These are phyloP conservation scores for Pythium biforme DNA, from an alignment of 352 stramenopile genomes.

Conservation along the genomic window DNA sequence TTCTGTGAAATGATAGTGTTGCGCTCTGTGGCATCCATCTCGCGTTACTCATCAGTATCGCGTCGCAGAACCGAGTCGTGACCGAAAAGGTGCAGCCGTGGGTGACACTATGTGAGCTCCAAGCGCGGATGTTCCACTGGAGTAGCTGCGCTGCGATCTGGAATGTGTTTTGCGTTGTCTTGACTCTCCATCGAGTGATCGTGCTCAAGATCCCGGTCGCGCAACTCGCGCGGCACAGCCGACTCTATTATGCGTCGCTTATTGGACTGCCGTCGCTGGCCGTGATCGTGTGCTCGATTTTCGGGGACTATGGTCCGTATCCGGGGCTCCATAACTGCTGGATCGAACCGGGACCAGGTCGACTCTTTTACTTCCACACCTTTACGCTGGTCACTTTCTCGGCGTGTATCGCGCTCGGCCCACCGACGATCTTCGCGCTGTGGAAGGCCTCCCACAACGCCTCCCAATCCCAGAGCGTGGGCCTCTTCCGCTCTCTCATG, in stretches of 20 bases:
- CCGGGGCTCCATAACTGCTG: conserved; percentile 37
- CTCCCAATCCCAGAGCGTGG: conserved; percentile 4
- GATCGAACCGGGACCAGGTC: conserved; percentile 31
- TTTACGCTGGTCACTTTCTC: conserved; percentile 28
- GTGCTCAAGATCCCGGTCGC: conserved; percentile 29
- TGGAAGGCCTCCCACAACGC: conserved; percentile 28
- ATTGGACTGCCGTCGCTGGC: conserved; percentile 22
- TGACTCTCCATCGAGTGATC: conserved; percentile 26
- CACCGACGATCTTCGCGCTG: conserved; percentile 24
- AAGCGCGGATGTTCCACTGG: conserved; percentile 35
- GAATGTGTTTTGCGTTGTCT: conserved; percentile 29
- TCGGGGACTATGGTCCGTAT: conserved; percentile 32
- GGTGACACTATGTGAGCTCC: conserved; percentile 26
- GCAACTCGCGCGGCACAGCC: conserved; percentile 21
- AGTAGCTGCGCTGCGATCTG: conserved; percentile 35
- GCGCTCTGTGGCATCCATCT: conserved; percentile 30
- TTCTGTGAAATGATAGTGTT: conserved; percentile 20
- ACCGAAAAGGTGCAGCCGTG: conserved; percentile 21
- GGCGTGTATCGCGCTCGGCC: conserved; percentile 23
- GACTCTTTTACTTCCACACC: conserved; percentile 36
- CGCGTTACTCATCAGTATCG: conserved; percentile 35
- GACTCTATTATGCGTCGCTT: conserved; percentile 26
- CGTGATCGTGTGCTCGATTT: conserved; percentile 28
- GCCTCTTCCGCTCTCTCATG: conserved; percentile 30
- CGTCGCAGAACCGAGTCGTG: conserved; percentile 31